Evolutionary conservation across 2,329 filamentous ascomycete genomes (phyloP).

Genomic region (Nakataea oryzae): DNA sequence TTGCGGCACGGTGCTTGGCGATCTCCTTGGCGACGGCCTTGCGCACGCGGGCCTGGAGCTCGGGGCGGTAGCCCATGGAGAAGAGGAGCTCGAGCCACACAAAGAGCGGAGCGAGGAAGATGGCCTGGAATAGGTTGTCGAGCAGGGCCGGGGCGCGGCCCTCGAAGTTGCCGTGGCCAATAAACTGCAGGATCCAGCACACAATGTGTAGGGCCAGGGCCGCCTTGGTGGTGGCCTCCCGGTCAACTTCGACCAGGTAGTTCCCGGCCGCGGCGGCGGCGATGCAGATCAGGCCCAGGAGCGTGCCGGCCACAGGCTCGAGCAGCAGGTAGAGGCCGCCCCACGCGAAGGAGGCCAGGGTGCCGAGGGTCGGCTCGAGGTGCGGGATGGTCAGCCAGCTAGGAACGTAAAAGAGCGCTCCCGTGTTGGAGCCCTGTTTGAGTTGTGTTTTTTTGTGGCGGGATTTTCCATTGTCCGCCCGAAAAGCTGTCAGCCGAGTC

Average conservation of each 20-base stretch:
- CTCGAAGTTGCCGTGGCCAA: slow-evolving; percentile 86
- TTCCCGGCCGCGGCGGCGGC: slow-evolving; percentile 66
- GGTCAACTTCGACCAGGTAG: slow-evolving; percentile 52
- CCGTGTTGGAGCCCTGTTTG: slow-evolving; percentile 48
- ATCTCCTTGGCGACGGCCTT: slow-evolving; percentile 67
- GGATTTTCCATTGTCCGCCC: background rate
- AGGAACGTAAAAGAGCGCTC: slow-evolving; percentile 53
- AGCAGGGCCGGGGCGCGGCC: slow-evolving; percentile 78
- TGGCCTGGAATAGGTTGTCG: slow-evolving; percentile 83
- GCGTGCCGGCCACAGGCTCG: slow-evolving; percentile 81
- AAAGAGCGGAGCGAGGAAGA: slow-evolving; percentile 91
- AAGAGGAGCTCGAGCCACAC: slow-evolving; percentile 96
- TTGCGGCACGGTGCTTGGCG: slow-evolving; percentile 56
- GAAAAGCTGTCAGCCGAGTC: background rate
- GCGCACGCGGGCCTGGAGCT: slow-evolving; percentile 73
- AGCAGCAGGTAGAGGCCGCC: slow-evolving; percentile 78
- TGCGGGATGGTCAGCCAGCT: slow-evolving; percentile 58
- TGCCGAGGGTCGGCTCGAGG: slow-evolving; percentile 56
- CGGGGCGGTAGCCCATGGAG: slow-evolving; percentile 77
- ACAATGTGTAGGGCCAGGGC: slow-evolving; percentile 60
- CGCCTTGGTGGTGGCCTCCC: slow-evolving; percentile 36
- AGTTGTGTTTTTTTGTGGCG: slow-evolving; percentile 10
- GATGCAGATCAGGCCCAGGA: slow-evolving; percentile 67
- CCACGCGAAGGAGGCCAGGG: slow-evolving; percentile 56
- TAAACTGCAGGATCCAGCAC: slow-evolving; percentile 81